phyloP scores from a whole-genome alignment of 2,329 filamentous ascomycete species.

The Trichoderma breve region DNA sequence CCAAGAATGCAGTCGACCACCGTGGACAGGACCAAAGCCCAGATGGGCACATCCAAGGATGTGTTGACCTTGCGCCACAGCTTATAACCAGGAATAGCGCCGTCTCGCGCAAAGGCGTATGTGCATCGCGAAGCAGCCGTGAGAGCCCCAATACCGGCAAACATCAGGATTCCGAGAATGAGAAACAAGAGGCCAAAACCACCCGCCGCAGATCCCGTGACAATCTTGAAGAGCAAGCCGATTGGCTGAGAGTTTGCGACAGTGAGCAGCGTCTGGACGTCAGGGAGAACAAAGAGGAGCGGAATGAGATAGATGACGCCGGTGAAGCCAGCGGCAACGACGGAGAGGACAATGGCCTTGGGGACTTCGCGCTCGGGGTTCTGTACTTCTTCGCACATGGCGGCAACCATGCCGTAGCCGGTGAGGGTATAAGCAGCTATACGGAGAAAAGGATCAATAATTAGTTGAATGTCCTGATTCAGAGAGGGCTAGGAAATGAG shows the following conservation, averaged over 20 bases:
- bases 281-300: conserved; percentile 72
- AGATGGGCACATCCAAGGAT: conserved; percentile 66
- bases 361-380: conserved; percentile 61
- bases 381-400: conserved; percentile 62
- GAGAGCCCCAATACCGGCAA: conserved; percentile 71
- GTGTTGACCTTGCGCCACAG: conserved; percentile 66
- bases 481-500: background rate
- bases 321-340: conserved; percentile 62
- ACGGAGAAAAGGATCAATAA: conserved; percentile 34
- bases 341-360: conserved; percentile 65
- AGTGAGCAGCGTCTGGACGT: conserved; percentile 59
- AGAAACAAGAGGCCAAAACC: conserved; percentile 75
- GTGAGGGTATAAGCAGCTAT: conserved; percentile 41
- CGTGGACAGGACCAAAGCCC: conserved; percentile 66
- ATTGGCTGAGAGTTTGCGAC: conserved; percentile 74
- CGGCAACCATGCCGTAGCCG: conserved; percentile 52
- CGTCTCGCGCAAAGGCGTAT: conserved; percentile 73
- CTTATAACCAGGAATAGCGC: conserved; percentile 67
- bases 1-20: conserved; percentile 68
- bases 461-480: background rate
- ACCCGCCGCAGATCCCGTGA: conserved; percentile 68
- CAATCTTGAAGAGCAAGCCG: conserved; percentile 70
- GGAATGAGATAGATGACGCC: conserved; percentile 66
- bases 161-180: conserved; percentile 73
- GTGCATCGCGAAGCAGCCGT: conserved; percentile 73